phyloP scores from a whole-genome alignment of 306 rosid species.

The Prunus salicina region DNA sequence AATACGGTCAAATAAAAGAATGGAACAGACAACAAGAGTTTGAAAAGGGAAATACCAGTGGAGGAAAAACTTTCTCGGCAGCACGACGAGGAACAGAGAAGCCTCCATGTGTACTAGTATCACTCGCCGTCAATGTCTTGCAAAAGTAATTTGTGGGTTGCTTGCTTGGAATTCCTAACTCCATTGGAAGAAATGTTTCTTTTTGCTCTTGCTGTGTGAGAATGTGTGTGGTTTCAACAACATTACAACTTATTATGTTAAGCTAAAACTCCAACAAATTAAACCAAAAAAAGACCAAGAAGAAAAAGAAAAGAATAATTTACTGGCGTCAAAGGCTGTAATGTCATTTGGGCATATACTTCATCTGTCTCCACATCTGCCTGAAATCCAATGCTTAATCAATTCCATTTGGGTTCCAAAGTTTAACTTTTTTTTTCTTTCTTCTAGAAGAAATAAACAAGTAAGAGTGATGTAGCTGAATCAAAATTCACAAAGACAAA shows the following conservation, averaged over 20 bases:
- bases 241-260: neutral
- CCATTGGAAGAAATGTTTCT: slow-evolving; percentile 91
- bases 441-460: neutral
- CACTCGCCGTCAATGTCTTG: slow-evolving; percentile 89
- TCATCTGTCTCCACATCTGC: slow-evolving; percentile 93
- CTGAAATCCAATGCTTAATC: slow-evolving; percentile 49
- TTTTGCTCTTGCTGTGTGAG: slow-evolving; percentile 74
- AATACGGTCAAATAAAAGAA: slow-evolving; percentile 17
- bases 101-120: slow-evolving; percentile 91
- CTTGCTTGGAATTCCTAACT: slow-evolving; percentile 76
- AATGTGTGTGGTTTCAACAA: neutral
- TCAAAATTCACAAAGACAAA: neutral
- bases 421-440: neutral
- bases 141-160: slow-evolving; percentile 87
- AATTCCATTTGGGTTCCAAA: neutral
- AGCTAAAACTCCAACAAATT: neutral
- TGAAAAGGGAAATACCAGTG: slow-evolving; percentile 42
- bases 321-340: slow-evolving; percentile 86
- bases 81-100: slow-evolving; percentile 96
- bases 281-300: neutral
- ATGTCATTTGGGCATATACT: slow-evolving; percentile 93
- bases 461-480: neutral
- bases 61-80: slow-evolving; percentile 90
- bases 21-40: neutral
- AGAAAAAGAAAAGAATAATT: slow-evolving; percentile 12